Evolutionary conservation across 2,329 filamentous ascomycete species (phyloP).

Genomic region (Hymenoscyphus fructigenus): DNA sequence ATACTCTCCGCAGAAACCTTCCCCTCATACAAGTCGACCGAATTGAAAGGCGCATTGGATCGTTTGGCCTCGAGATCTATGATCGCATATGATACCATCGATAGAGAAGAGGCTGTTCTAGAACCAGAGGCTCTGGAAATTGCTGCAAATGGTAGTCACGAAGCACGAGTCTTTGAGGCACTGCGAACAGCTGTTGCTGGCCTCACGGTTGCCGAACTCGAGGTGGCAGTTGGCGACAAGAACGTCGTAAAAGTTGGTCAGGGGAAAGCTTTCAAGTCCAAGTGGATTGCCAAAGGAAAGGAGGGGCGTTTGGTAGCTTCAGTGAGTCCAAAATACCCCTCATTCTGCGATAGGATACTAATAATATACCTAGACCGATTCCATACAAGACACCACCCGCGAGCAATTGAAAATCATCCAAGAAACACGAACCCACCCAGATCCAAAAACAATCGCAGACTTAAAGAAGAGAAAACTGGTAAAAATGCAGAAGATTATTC

Average conservation of each 20-base stretch:
- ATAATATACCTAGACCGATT: slow-evolving; percentile 50
- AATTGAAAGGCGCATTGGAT: slow-evolving; percentile 85
- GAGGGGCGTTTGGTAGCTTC: slow-evolving; percentile 55
- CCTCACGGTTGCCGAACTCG: slow-evolving; percentile 74
- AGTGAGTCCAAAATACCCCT: slow-evolving; percentile 39
- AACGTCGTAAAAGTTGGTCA: slow-evolving; percentile 80
- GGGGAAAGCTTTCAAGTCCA: slow-evolving; percentile 86
- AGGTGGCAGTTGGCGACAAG: slow-evolving; percentile 69
- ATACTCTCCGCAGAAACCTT: slow-evolving; percentile 70
- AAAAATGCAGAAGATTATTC: slow-evolving; percentile 77
- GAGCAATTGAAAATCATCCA: slow-evolving; percentile 74
- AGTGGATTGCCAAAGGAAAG: slow-evolving; percentile 66
- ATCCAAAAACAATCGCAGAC: slow-evolving; percentile 75
- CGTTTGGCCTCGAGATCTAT: slow-evolving; percentile 80
- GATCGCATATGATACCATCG: slow-evolving; percentile 81
- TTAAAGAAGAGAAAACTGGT: slow-evolving; percentile 92
- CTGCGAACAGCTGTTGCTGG: slow-evolving; percentile 72
- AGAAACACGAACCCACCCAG: slow-evolving; percentile 64
- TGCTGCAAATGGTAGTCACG: slow-evolving; percentile 73
- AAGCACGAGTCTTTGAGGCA: slow-evolving; percentile 78
- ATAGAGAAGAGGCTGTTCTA: slow-evolving; percentile 73
- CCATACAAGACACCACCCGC: slow-evolving; percentile 76
- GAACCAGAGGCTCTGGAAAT: slow-evolving; percentile 75
- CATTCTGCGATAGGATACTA: not conserved
- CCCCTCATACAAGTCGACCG: slow-evolving; percentile 61